Evolutionary conservation across 1,284 basidiomycete species (phyloP), one percentile per base, ranked within the genome.

Genomic region (Pseudozyma hubeiensis): DNA sequence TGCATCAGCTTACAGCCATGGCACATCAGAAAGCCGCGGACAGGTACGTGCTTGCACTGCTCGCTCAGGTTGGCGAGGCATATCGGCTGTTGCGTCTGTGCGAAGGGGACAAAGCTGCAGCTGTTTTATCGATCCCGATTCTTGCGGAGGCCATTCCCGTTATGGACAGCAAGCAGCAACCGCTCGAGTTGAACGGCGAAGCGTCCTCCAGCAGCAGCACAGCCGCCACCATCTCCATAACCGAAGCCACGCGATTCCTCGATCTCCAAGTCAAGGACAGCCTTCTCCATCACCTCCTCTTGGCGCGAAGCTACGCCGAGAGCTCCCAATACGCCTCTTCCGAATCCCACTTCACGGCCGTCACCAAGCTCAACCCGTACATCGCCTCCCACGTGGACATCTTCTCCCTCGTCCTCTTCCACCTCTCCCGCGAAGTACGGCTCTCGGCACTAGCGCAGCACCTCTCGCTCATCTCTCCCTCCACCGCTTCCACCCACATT

Each of bases 321-420:
- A 55, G 73, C 61, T 70, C 74, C 19, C 69, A 73, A 45, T 84
- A 83, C 55, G 64, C 76, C 4, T 60, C 68, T 31, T 71, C 82
- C 11, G 81, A 82, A 53, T 49, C 29, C 46, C 75, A 81, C 49
- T 83, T 83, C 46, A 48, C 51, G 4, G 47, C 55, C 5, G 72
- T 65, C 3, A 71, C 75, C 30, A 66, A 60, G 31, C 57, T 60
- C 16, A 76, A 79, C 43, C 81, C 81, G 3, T 72, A 41, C 60
- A 48, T 75, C 11, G 54, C 70, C 3, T 46, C 65, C 16, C 78
- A 79, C 61, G 82, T 82, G 81, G 81, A 83, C 63, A 71, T 83
- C 48, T 83, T 65, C 60, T 80, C 79, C 13, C 72, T 82, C 14
- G 77, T 80, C n/a, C 80, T 83, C 30, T 84, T 79, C 62, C 82